Base-by-base conservation (phyloP, 176 grass and related monocot species). In the Oryza officinalis region DNA sequence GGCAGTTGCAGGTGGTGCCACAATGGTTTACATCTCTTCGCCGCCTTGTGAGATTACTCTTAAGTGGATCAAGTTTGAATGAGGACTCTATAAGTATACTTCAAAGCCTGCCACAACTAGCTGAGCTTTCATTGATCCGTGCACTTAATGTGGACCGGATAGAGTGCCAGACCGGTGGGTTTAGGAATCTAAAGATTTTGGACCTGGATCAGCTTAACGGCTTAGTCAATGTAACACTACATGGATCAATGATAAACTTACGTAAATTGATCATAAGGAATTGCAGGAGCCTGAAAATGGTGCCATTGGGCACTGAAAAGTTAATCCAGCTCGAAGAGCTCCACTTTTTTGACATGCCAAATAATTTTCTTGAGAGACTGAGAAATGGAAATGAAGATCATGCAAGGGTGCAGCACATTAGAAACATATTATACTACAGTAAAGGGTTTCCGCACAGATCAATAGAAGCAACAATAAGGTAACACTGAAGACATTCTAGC, bases 1-100 rank as follows among this genome's bases (percentile, higher is more conserved):
- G 77, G 38, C n/a, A 4, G 23, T 61, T 80, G 40, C 54, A 65
- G 23, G 10, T 10, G 13, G 10, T 80, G 30, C 77, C 77, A 38
- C 35, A 32, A 23, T 80, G 77, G 77, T 59, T 80, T 45, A 27
- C 9, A 26, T 65, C 60, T 46, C 77, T 80, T 63, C 32, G 46
- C 7, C 5, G 25, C 77, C 77, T 80, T 80, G 77, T 40, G 13
- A 80, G 77, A 64, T 31, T 80, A 61, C 77, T 60, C 5, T 61
- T 80, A 44, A 43, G 77, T 32, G 77, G 54, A 41, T 80, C 77
- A 8, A 52, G 63, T 38, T 80, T 80, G 11, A 63, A 35, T 63
- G 60, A 80, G 25, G 60, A 80, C 12, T 80, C 77, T 13, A 59
- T 80, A 13, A 61, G 67, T 17, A 80, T 63, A 20, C 77, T 80